Conservation (phyloP, 768 basidiomycete species). For the Suillus cothurnatus region DNA sequence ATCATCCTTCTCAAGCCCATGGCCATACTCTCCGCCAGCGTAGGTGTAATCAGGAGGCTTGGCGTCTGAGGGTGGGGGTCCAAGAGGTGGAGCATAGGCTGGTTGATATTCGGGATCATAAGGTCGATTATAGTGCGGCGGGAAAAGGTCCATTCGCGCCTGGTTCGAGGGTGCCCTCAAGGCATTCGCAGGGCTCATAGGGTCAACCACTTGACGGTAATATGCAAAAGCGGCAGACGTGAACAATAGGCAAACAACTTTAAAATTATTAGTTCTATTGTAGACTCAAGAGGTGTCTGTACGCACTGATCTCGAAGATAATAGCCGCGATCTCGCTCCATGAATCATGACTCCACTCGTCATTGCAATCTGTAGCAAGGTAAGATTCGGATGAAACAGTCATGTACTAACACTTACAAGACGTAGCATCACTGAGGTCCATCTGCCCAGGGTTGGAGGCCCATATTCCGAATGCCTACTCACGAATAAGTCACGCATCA, state of each 20-base stretch:
- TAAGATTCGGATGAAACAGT: conserved; percentile 12
- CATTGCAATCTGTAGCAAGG: conserved; percentile 55
- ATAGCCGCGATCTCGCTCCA: conserved; percentile 69
- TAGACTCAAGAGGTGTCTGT: not conserved
- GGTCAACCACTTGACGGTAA: conserved; percentile 76
- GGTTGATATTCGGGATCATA: conserved; percentile 43
- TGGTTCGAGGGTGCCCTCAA: conserved; percentile 44
- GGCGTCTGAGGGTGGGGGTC: conserved; percentile 46
- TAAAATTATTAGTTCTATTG: not conserved
- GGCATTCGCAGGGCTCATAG: conserved; percentile 55
- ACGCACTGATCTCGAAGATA: conserved; percentile 59
- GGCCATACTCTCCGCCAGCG: conserved; percentile 36
- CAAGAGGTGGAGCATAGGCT: conserved; percentile 51
- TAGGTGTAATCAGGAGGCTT: conserved; percentile 55
- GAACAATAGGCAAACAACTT: conserved; percentile 65
- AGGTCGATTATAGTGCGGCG: conserved; percentile 61
- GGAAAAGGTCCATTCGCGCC: conserved; percentile 40
- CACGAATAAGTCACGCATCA: conserved; percentile 25
- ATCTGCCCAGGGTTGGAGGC: conserved; percentile 44
- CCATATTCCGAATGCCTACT: conserved; percentile 54
- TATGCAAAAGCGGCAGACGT: conserved; percentile 67
- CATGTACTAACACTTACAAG: conserved; percentile 42
- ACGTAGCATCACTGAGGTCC: conserved; percentile 39
- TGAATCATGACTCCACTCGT: conserved; percentile 62
- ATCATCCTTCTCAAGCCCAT: conserved; percentile 32